Conservation (phyloP, 257 asterid species). For the Oldenlandia corymbosa region DNA sequence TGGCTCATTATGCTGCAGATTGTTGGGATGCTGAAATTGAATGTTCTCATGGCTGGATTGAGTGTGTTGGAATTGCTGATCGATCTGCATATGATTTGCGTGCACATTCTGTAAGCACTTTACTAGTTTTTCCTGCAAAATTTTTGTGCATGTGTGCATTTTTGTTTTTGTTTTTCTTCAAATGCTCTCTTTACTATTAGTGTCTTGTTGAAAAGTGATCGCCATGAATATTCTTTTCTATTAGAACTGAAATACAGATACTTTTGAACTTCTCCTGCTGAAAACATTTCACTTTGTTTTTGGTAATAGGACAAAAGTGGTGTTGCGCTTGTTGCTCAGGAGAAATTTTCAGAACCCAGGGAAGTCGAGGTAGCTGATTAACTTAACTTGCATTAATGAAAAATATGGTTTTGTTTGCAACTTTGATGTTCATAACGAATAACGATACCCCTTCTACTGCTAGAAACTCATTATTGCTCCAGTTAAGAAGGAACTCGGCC, state of each 20-base stretch:
- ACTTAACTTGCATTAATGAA: not conserved
- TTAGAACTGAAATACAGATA: not conserved
- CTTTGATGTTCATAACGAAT: conserved; percentile 4
- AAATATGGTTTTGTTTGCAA: not conserved
- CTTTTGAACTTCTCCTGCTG: conserved; percentile 6
- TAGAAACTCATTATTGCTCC: conserved; percentile 66
- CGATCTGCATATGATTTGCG: conserved; percentile 41
- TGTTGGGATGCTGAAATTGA: conserved; percentile 62
- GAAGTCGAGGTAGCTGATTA: conserved; percentile 66
- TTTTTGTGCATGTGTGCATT: no score
- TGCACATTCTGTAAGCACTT: conserved; percentile 34
- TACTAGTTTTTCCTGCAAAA: not conserved
- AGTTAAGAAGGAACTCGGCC: conserved; percentile 76
- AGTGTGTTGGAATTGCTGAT: conserved; percentile 47
- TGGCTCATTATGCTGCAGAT: conserved; percentile 49
- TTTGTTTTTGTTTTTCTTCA: no score
- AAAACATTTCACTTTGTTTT: not conserved
- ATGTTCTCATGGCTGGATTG: conserved; percentile 63
- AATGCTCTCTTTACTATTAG: no score
- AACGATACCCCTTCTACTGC: conserved; percentile 15
- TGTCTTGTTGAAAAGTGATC: not conserved
- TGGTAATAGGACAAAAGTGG: conserved; percentile 66
- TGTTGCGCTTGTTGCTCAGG: conserved; percentile 62
- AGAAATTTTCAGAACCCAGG: conserved; percentile 61
- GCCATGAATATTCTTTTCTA: not conserved